Percentiles rank a stretch among this genome's conserved stretches.
These are phyloP conservation scores for Neonectria ditissima DNA, from an alignment of 2,329 filamentous ascomycete genomes.

Conservation along the genomic window DNA sequence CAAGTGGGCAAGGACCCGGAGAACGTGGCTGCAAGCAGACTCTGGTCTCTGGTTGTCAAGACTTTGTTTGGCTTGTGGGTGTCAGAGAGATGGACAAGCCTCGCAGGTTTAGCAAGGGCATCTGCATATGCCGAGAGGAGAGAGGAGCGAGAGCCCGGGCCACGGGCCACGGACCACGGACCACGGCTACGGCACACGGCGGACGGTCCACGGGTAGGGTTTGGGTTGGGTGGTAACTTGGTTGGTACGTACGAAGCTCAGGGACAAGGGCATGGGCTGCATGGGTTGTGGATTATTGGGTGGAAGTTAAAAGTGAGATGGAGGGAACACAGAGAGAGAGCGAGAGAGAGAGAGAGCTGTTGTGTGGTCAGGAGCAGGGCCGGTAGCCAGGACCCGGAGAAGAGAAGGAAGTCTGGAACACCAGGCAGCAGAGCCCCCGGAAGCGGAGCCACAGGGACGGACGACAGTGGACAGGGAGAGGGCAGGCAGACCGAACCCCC, in stretches of 20 bases:
- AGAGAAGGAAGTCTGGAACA: conserved; percentile 35
- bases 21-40: conserved; percentile 42
- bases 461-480: neutral
- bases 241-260: conserved; percentile 24
- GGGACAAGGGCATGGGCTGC: conserved; percentile 22
- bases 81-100: conserved; percentile 31
- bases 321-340: conserved; percentile 24
- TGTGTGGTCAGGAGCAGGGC: conserved; percentile 25
- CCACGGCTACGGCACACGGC: conserved; percentile 7
- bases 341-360: conserved; percentile 38
- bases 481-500: conserved; percentile 30
- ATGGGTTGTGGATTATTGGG: conserved; percentile 24
- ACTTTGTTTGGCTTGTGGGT: conserved; percentile 38
- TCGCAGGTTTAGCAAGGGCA: conserved; percentile 37
- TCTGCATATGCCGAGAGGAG: conserved; percentile 45
- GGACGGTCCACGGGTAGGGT: conserved; percentile 27
- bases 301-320: conserved; percentile 29
- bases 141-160: conserved; percentile 26
- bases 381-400: conserved; percentile 29
- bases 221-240: conserved; percentile 14
- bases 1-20: conserved; percentile 32
- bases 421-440: conserved; percentile 18
- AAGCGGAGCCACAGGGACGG: conserved; percentile 19
- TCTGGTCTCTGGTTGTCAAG: conserved; percentile 38
- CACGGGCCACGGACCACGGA: conserved; percentile 23